A percentile compares a stretch with the other conserved stretches of the same genome.
These are phyloP conservation scores for Hypholoma fasciculare DNA, from an alignment of 768 basidiomycete genomes.

Conservation along the genomic window DNA sequence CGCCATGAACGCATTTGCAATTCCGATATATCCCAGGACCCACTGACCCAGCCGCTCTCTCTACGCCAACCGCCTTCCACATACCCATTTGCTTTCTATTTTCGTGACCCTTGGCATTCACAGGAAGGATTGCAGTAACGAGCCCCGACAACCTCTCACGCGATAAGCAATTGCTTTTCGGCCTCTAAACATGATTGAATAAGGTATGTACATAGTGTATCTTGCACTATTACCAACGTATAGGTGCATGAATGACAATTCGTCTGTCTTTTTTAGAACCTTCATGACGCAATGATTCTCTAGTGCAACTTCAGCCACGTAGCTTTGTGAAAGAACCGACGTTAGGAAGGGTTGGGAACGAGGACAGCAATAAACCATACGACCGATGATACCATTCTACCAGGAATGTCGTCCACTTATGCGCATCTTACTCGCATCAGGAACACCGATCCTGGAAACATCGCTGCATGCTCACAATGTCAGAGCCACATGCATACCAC, in stretches of 20 bases:
- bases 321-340: neutral
- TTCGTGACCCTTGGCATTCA: neutral
- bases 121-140: neutral
- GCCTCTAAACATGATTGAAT: too few species aligned
- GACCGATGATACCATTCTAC: slow-evolving; percentile 4
- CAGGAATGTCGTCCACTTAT: slow-evolving; percentile 4
- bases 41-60: too few species aligned
- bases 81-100: neutral
- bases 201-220: too few species aligned
- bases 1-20: too few species aligned
- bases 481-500: slow-evolving; percentile 12
- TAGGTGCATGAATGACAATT: too few species aligned
- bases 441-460: slow-evolving; percentile 10
- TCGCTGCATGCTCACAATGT: slow-evolving; percentile 11
- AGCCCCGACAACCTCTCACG: slow-evolving; percentile 10
- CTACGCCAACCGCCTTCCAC: too few species aligned
- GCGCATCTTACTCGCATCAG: slow-evolving; percentile 8
- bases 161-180: slow-evolving; percentile 12
- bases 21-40: too few species aligned
- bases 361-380: neutral
- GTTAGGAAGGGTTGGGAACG: neutral
- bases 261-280: too few species aligned
- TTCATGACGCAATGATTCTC: too few species aligned
- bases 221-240: too few species aligned
- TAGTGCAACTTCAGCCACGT: too few species aligned